Evolutionary conservation across 768 basidiomycete genomes (phyloP).

Genomic region (Pleurotus salmoneostramineus): DNA sequence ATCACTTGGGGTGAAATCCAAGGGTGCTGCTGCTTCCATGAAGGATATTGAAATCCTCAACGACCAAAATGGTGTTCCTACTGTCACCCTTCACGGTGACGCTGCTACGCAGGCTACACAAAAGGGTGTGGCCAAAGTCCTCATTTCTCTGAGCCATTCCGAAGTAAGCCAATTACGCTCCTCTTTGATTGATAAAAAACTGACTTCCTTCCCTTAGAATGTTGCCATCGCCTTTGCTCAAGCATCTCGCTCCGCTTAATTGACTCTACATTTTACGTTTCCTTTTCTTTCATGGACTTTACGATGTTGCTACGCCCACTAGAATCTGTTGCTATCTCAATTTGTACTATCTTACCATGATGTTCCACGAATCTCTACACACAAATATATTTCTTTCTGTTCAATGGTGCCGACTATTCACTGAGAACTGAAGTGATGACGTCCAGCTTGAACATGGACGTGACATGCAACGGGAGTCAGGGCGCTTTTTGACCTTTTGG

Average conservation of each 20-base stretch:
- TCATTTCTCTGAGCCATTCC: constrained; percentile 90
- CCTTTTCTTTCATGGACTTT: constrained; percentile 21
- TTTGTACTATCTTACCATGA: not conserved
- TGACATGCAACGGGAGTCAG: not conserved
- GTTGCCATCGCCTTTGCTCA: constrained; percentile 88
- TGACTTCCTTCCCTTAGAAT: constrained; percentile 39
- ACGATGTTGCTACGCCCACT: constrained; percentile 18
- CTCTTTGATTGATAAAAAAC: not conserved
- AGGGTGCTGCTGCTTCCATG: constrained; percentile 93
- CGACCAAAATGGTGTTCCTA: constrained; percentile 73
- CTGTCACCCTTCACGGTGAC: constrained; percentile 74
- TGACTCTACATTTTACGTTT: not conserved
- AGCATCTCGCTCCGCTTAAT: constrained; percentile 41
- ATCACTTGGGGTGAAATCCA: constrained; percentile 83
- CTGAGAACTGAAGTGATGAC: not conserved
- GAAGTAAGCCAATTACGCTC: constrained; percentile 51
- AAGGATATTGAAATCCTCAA: constrained; percentile 96
- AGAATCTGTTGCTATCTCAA: not conserved
- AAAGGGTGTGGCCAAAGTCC: constrained; percentile 70
- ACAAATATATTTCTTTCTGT: not conserved
- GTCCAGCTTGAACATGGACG: not conserved
- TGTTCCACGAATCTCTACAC: not conserved
- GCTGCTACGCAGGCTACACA: constrained; percentile 68
- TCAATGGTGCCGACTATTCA: too few relatives aligned
- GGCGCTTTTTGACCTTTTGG: not conserved